Evolutionary conservation across 2,329 filamentous ascomycete species (phyloP), one percentile per base, ranked within the genome.

Genomic region (Pestalotiopsis sp.): DNA sequence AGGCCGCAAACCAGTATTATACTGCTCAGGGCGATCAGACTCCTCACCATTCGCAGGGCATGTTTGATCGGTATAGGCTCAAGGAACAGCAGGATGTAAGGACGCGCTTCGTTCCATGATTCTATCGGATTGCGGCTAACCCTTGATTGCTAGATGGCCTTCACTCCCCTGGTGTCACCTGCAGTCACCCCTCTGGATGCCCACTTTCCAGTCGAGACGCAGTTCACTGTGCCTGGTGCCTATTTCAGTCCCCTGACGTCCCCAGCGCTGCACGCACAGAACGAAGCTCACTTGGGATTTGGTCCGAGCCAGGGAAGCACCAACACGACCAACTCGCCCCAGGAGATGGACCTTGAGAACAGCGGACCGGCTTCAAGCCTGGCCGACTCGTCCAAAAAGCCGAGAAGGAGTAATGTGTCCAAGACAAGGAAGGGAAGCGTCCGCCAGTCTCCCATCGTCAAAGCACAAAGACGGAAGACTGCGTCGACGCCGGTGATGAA

Each of bases 221-320:
- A 83, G 62, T 93, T 89, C 74, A 86, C 87, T 5, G 85, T 93
- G 3, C 90, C 91, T 0, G 88, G 88, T 45, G 88, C 92, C 41
- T 95, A 94, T 80, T 95, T 96, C 78, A 96, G 93, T 76, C 93
- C 93, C 11, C 84, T 96, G 63, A 94, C 92, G 4, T 96, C 93
- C 17, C 93, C 93, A 1, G 92, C 93, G 3, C 83, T 96, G 20
- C 91, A 93, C 78, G 92, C 92, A 1, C 92, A 94, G 77, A 88
- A 84, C 70, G 88, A 90, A 67, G 76, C 82, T 31, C 78, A 79
- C 17, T 78, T 82, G 4, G 74, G 80, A 64, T 85, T 86, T 70
- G 82, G 88, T 64, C 79, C 82, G 68, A 76, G 80, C 41, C 82
- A 78, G 75, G 83, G 75, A 14, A 71, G 73, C 17, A 73, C 75